phyloP scores from a whole-genome alignment of 2,329 filamentous ascomycete genomes.

The Neofusicoccum sp. region DNA sequence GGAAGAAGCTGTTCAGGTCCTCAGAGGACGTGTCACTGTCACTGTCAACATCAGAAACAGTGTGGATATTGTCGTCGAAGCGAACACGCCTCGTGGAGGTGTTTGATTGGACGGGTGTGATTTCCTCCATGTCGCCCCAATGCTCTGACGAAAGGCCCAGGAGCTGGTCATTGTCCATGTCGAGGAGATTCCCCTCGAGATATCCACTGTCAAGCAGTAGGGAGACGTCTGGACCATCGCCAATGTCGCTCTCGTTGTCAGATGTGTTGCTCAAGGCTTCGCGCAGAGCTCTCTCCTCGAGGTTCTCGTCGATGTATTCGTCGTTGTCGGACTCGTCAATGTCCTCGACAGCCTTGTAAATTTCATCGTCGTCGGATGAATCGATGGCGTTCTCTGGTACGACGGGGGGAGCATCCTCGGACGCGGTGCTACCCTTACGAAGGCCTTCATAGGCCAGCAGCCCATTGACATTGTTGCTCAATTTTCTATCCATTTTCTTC shows the following conservation, averaged over 20 bases:
- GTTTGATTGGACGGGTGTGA: constrained; percentile 3
- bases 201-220: constrained; percentile 31
- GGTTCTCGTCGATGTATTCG: constrained; percentile 74
- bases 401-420: constrained; percentile 16
- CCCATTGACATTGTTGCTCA: constrained; percentile 34
- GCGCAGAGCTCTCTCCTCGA: constrained; percentile 75
- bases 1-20: constrained; percentile 66
- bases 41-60: constrained; percentile 55
- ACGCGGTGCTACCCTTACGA: constrained; percentile 17
- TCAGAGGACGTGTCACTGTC: constrained; percentile 46
- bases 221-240: constrained; percentile 20
- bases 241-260: constrained; percentile 18
- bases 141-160: background rate
- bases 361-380: constrained; percentile 40
- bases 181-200: constrained; percentile 8
- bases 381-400: constrained; percentile 37
- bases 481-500: constrained; percentile 36
- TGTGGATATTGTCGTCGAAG: constrained; percentile 63
- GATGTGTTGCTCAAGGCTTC: constrained; percentile 22
- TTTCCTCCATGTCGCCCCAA: constrained; percentile 6
- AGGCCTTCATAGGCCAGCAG: constrained; percentile 35
- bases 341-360: constrained; percentile 72
- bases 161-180: constrained; percentile 8
- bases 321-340: constrained; percentile 67
- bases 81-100: constrained; percentile 63